phyloP scores from a whole-genome alignment of 2,329 filamentous ascomycete genomes.

The Cytospora mali region DNA sequence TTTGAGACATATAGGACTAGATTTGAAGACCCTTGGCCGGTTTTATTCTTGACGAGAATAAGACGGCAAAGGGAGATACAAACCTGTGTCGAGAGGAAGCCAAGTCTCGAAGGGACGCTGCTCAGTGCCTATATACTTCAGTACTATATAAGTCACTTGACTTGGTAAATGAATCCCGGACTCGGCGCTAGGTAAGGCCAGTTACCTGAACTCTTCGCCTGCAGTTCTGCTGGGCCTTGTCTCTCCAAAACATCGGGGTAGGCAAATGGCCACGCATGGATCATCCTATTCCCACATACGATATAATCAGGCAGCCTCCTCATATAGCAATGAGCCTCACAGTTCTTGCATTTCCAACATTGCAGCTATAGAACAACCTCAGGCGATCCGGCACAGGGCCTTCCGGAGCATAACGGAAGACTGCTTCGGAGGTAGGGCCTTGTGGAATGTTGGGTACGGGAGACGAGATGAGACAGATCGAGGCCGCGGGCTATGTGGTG shows the following conservation, averaged over 20 bases:
- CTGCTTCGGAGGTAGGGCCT: neutral
- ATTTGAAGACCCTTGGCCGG: no score
- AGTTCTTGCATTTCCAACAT: neutral
- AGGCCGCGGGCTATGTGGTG: neutral
- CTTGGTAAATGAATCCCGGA: no score
- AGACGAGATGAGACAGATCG: neutral
- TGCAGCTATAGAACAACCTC: no score
- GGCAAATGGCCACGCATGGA: neutral
- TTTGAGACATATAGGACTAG: no score
- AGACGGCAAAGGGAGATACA: no score
- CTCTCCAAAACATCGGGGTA: neutral
- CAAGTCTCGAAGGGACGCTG: no score
- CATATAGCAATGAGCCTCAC: neutral
- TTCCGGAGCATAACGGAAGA: neutral
- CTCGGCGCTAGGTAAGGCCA: neutral
- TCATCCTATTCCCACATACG: neutral
- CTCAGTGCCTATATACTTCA: no score
- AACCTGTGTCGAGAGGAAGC: no score
- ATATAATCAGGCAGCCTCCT: neutral
- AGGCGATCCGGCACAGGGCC: neutral
- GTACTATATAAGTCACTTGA: no score
- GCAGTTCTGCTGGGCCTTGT: neutral
- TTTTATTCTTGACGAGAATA: no score
- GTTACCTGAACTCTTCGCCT: neutral
- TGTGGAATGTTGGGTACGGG: neutral